A percentile compares a stretch with the other conserved stretches of the same genome.
phyloP scores from a whole-genome alignment of 2,329 filamentous ascomycete genomes.

The Pestalotiopsis sp. region DNA sequence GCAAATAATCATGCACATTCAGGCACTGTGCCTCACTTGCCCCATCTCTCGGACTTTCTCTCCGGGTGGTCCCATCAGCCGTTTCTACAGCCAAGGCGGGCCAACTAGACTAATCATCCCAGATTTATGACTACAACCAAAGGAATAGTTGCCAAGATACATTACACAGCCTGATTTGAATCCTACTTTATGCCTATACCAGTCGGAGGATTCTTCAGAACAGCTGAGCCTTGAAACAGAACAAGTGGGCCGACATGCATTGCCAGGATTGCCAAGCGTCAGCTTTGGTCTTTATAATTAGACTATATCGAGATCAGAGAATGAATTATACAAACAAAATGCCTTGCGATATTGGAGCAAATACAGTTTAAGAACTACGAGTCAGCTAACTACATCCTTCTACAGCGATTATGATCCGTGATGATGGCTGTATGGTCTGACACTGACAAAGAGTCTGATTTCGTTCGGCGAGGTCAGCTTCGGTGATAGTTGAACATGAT shows the following conservation, averaged over 20 bases:
- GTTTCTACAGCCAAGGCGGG: not conserved
- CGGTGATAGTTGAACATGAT: not conserved
- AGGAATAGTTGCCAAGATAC: not conserved
- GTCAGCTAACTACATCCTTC: not conserved
- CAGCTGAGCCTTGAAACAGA: not conserved
- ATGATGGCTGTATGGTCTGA: not conserved
- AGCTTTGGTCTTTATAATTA: not conserved
- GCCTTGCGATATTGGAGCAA: not conserved
- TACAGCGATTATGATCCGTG: not conserved
- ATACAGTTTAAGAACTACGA: not conserved
- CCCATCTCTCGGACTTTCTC: not conserved
- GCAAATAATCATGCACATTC: not conserved
- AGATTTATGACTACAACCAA: not conserved
- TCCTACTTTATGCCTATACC: not conserved
- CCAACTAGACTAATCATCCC: not conserved
- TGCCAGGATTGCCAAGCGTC: not conserved
- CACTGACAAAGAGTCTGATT: not conserved
- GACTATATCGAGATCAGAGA: not conserved
- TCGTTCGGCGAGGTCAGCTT: not conserved
- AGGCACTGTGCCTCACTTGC: not conserved
- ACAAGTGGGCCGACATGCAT: not conserved
- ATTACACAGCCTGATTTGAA: not conserved
- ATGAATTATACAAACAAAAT: not conserved
- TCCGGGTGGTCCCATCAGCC: not conserved
- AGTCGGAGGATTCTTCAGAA: not conserved